phyloP scores from a whole-genome alignment of 495 filamentous ascomycete species.

The Lophiotrema nucula region DNA sequence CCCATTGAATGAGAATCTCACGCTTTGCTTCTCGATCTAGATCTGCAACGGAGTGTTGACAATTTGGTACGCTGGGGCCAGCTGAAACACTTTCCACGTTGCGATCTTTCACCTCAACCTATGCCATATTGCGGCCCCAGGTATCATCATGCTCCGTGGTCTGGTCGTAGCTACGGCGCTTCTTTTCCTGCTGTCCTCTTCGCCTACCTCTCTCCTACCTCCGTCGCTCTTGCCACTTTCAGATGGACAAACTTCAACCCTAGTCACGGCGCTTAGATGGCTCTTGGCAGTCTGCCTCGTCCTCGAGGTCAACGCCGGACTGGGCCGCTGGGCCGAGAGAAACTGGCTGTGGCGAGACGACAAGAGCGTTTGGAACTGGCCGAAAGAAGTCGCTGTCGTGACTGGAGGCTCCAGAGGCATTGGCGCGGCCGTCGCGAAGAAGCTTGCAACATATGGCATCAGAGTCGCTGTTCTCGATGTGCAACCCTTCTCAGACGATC shows the following conservation, averaged over 20 bases:
- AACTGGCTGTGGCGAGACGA: constrained; percentile 45
- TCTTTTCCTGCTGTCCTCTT: background rate
- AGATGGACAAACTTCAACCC: constrained; percentile 19
- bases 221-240: constrained; percentile 14
- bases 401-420: constrained; percentile 61
- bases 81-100: too few species aligned
- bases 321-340: constrained; percentile 49
- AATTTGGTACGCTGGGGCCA: too few species aligned
- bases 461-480: constrained; percentile 48
- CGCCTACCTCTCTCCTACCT: constrained; percentile 28
- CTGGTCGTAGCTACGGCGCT: background rate
- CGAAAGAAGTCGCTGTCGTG: constrained; percentile 55
- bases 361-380: constrained; percentile 44
- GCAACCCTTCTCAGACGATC: constrained; percentile 22
- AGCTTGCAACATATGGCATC: constrained; percentile 49
- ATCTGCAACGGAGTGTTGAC: too few species aligned
- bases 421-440: constrained; percentile 51
- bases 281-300: constrained; percentile 37
- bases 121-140: background rate
- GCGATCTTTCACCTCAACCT: background rate
- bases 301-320: constrained; percentile 44
- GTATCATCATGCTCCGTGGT: background rate
- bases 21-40: too few species aligned
- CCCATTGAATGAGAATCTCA: too few species aligned
- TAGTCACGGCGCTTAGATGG: constrained; percentile 27